phyloP scores from a whole-genome alignment of 352 stramenopile genomes.

The Pythium aristosporum region DNA sequence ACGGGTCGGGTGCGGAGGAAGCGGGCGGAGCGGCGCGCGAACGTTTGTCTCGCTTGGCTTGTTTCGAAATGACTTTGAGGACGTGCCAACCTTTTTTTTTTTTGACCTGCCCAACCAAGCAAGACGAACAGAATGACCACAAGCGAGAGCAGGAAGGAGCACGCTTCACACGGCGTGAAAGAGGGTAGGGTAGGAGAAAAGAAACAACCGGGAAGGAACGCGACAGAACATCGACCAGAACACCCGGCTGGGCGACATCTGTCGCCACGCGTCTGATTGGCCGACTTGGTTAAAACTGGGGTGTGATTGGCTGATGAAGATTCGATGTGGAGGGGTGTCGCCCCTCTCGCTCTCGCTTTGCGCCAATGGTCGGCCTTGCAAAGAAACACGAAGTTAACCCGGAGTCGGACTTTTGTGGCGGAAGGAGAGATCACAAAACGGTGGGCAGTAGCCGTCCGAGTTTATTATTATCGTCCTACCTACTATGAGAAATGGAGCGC shows the following conservation, averaged over 20 bases:
- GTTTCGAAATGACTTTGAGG: conserved; percentile 19
- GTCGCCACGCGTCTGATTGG: conserved; percentile 10
- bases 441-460: background rate
- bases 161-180: too few relatives aligned
- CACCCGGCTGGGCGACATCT: conserved; percentile 24
- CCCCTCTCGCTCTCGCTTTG: conserved; percentile 6
- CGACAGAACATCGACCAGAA: conserved; percentile 28
- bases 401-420: conserved; percentile 9
- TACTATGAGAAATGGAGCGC: too few relatives aligned
- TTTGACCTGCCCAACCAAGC: background rate
- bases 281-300: background rate
- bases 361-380: background rate
- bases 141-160: conserved; percentile 1
- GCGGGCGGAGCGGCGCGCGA: background rate
- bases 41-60: conserved; percentile 17
- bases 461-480: background rate
- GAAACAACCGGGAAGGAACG: conserved; percentile 24
- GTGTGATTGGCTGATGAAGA: conserved; percentile 4
- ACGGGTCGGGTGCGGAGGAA: too few relatives aligned
- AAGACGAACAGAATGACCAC: background rate
- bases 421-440: background rate
- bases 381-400: conserved; percentile 3
- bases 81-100: background rate
- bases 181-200: conserved; percentile 19
- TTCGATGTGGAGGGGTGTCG: background rate